Percentiles rank a stretch among this genome's conserved stretches.
phyloP scores from a whole-genome alignment of 1,284 basidiomycete species.

The Polyporus tsugae region DNA sequence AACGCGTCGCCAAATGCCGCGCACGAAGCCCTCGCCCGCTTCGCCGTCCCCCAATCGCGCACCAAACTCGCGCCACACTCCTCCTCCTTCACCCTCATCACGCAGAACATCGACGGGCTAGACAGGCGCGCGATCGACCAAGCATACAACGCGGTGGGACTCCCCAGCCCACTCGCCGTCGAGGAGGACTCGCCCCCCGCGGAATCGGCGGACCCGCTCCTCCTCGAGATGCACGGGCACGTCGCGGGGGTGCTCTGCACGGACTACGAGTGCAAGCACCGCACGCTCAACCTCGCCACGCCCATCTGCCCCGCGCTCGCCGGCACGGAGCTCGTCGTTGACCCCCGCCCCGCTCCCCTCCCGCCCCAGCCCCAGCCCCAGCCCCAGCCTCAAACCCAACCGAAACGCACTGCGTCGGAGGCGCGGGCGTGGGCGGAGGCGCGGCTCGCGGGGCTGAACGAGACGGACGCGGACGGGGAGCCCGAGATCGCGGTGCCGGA shows the following conservation, averaged over 20 bases:
- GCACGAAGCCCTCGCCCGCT: neutral
- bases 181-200: too few species aligned
- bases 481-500: constrained; percentile 51
- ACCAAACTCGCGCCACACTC: constrained; percentile 49
- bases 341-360: constrained; percentile 21
- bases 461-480: constrained; percentile 40
- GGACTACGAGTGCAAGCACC: constrained; percentile 47
- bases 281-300: constrained; percentile 50
- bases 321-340: constrained; percentile 57
- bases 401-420: constrained; percentile 16
- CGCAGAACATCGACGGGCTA: constrained; percentile 73
- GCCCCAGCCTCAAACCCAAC: neutral
- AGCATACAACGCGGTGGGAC: neutral
- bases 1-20: neutral
- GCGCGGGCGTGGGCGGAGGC: constrained; percentile 26
- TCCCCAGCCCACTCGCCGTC: constrained; percentile 5
- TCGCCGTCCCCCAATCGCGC: constrained; percentile 31
- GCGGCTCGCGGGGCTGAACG: constrained; percentile 10
- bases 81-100: constrained; percentile 59
- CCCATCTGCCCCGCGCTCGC: constrained; percentile 58
- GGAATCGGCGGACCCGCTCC: constrained; percentile 33
- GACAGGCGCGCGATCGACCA: constrained; percentile 15
- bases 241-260: constrained; percentile 63
- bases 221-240: constrained; percentile 70
- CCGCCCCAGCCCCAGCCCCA: neutral